phyloP scores from a whole-genome alignment of 192 early-diverging fungal species.

The Backusella westeae region DNA sequence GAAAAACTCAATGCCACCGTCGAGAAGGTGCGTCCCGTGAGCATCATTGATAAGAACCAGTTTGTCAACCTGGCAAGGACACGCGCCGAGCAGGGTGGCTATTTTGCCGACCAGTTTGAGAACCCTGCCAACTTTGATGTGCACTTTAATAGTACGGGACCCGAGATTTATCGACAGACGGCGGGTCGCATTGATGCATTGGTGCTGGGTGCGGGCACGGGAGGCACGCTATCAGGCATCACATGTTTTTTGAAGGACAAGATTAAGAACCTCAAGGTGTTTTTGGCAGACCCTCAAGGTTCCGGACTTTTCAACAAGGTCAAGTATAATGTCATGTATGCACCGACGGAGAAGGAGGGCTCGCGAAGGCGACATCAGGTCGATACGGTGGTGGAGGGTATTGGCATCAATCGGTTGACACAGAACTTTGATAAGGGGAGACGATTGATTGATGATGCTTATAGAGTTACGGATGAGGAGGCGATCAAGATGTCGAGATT shows the following conservation, averaged over 20 bases:
- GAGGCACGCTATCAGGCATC: conserved; percentile 91
- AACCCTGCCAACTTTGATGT: conserved; percentile 80
- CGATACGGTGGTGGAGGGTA: conserved; percentile 96
- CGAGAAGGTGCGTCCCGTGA: conserved; percentile 87
- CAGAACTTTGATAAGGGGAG: conserved; percentile 72
- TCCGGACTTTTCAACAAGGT: conserved; percentile 91
- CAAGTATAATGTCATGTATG: conserved; percentile 90
- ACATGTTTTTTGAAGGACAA: conserved; percentile 76
- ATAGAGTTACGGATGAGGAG: conserved; percentile 82
- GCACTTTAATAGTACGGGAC: conserved; percentile 83
- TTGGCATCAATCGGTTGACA: conserved; percentile 94
- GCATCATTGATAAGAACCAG: conserved; percentile 87
- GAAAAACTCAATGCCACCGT: conserved; percentile 83
- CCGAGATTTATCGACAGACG: conserved; percentile 84
- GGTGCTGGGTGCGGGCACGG: conserved; percentile 89
- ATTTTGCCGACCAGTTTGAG: conserved; percentile 95
- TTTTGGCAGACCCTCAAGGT: conserved; percentile 90
- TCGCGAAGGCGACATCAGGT: conserved; percentile 90
- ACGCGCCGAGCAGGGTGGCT: conserved; percentile 67
- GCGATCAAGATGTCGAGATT: conserved; percentile 88
- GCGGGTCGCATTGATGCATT: conserved; percentile 73
- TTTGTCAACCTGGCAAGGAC: conserved; percentile 89
- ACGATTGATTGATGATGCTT: conserved; percentile 75
- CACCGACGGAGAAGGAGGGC: conserved; percentile 85
- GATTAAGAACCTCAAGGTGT: conserved; percentile 58